Base-by-base conservation (phyloP, 768 basidiomycete genomes). In the Phylloporus scabripes region DNA sequence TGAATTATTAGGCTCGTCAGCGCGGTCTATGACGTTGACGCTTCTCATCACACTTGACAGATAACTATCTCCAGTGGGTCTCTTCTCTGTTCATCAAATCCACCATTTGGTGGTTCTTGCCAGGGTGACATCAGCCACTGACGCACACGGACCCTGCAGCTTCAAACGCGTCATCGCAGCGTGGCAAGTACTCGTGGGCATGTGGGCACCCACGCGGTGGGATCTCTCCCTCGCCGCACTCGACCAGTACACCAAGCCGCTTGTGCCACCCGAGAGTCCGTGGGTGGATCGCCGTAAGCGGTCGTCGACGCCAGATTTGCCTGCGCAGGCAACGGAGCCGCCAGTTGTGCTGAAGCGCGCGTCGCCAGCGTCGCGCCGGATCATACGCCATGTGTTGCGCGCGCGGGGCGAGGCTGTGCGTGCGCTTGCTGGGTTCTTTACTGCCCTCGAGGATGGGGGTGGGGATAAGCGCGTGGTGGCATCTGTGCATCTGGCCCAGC, bases 161-260 rank as follows among this genome's bases (percentile, higher is more conserved):
- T 80, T 83, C 42, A 95, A 93, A 68, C 88, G 87, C 36, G 77
- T 95, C 42, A 75, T 87, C 15, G 90, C 94, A 5, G 83, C 93
- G n/a, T 99, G 95, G 93, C 84, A 92, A 46, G 83, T 96, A n/a
- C 78, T 99, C 12, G 80, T 97, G 54, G 96, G 94, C 7, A 82
- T 98, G 11, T 98, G 96, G 96, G 77, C 79, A 0, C 93, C 94
- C 5, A 83, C 80, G 63, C 73, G 71, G 39, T 90, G 85, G 83
- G 94, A 96, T 55, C 72, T 94, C 38, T 79, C 89, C 5, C 65
- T 87, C 21, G 62, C 79, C n/a, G 81, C 86, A 3, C 76, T 95
- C 44, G 74, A 82, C 12, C 82, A 79, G 49, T 91, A 89, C 63
- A 87, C 79, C 7, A 80, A 76, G 14, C 86, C 87, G 4, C 67